Evolutionary conservation across 208 protist species (phyloP).

Genomic region (Naegleria gruberi): DNA sequence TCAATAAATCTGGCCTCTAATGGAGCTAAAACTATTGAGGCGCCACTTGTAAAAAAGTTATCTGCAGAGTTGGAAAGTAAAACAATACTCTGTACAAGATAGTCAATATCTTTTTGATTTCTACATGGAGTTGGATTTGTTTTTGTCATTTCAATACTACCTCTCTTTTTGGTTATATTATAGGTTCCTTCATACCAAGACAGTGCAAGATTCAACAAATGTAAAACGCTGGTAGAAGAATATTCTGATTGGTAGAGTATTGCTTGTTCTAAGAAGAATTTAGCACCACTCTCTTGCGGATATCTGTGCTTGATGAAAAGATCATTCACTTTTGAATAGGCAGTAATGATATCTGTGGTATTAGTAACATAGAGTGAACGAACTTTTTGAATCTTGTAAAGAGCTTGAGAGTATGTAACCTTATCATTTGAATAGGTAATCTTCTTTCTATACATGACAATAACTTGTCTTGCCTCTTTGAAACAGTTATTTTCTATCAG

Average conservation of each 20-base stretch:
- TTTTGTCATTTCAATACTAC: background rate
- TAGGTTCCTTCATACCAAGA: background rate
- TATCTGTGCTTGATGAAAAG: background rate
- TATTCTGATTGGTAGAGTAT: background rate
- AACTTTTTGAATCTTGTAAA: background rate
- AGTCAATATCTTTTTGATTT: background rate
- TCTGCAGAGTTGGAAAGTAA: background rate
- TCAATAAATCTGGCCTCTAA: background rate
- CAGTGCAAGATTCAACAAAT: background rate
- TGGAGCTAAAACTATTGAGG: background rate
- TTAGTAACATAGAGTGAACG: background rate
- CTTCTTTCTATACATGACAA: background rate
- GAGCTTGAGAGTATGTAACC: background rate
- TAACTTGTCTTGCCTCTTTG: background rate
- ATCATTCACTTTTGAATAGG: background rate
- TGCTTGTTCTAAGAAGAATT: background rate
- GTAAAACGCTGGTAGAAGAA: background rate
- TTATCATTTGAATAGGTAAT: background rate
- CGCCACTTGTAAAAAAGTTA: background rate
- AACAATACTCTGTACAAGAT: background rate
- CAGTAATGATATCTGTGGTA: background rate
- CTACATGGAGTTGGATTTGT: background rate
- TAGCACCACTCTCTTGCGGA: background rate
- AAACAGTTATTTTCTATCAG: background rate
- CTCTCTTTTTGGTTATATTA: background rate